These are phyloP conservation scores for Paraconiothyrium sp. DNA, from an alignment of 2,329 filamentous ascomycete genomes.

Conservation along the genomic window DNA sequence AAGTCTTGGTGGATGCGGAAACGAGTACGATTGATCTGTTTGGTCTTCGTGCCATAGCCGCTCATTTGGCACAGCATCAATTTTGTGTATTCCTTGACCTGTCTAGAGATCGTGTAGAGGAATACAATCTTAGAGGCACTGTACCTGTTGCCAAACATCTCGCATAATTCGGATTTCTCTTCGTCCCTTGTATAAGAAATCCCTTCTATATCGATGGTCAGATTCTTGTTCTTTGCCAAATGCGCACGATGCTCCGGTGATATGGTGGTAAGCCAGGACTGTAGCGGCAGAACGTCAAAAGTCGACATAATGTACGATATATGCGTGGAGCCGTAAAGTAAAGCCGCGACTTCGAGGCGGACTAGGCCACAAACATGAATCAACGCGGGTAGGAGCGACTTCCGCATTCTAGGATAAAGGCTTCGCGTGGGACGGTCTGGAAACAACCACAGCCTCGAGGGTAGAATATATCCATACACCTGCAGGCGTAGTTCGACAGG, in stretches of 20 bases:
- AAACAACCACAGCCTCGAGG: not conserved
- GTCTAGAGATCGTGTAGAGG: too few species aligned
- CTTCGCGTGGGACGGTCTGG: not conserved
- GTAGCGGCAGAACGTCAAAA: not conserved
- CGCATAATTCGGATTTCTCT: not conserved
- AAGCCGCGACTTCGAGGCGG: not conserved
- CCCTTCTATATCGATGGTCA: not conserved
- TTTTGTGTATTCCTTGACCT: not conserved
- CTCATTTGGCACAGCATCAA: not conserved
- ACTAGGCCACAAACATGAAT: not conserved
- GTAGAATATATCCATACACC: not conserved
- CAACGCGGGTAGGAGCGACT: not conserved
- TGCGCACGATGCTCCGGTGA: not conserved
- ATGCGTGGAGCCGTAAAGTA: not conserved
- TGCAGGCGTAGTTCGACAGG: not conserved
- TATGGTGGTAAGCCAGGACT: not conserved
- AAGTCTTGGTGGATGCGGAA: not conserved
- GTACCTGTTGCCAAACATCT: not conserved
- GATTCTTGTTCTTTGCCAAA: not conserved
- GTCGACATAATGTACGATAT: not conserved
- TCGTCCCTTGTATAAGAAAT: too few species aligned
- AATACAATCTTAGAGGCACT: not conserved
- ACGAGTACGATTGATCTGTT: not conserved
- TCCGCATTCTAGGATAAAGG: not conserved
- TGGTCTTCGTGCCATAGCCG: not conserved